Evolutionary conservation across 2,329 filamentous ascomycete species (phyloP).

Genomic region (Cercospora sp.): DNA sequence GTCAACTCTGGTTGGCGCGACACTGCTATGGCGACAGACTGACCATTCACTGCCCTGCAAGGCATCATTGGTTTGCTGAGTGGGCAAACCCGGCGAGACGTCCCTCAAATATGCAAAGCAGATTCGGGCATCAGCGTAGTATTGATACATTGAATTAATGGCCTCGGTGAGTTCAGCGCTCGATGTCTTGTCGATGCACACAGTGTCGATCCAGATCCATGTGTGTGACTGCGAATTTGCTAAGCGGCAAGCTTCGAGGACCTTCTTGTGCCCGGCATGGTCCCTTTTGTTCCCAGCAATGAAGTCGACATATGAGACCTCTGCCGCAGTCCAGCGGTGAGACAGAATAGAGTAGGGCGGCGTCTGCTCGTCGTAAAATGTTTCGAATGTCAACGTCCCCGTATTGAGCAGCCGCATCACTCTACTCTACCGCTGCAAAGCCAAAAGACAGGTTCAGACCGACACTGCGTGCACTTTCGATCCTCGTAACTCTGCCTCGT

Average conservation of each 20-base stretch:
- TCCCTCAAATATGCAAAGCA: slow-evolving; percentile 15
- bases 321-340: slow-evolving; percentile 28
- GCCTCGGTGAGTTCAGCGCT: slow-evolving; percentile 48
- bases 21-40: background rate
- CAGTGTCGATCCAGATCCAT: slow-evolving; percentile 22
- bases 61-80: background rate
- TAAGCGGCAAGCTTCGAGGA: slow-evolving; percentile 9
- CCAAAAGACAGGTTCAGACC: background rate
- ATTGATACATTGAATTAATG: slow-evolving; percentile 27
- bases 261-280: slow-evolving; percentile 16
- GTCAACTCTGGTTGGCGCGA: background rate
- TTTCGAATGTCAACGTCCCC: slow-evolving; percentile 23
- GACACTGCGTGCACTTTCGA: background rate
- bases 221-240: slow-evolving; percentile 25
- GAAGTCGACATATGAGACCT: slow-evolving; percentile 26
- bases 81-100: background rate
- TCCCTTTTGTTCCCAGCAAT: background rate
- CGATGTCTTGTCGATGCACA: slow-evolving; percentile 36
- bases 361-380: slow-evolving; percentile 22
- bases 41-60: slow-evolving; percentile 16
- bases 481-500: too few relatives aligned
- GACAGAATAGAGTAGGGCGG: slow-evolving; percentile 33
- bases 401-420: slow-evolving; percentile 31
- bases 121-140: slow-evolving; percentile 27
- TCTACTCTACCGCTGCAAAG: too few relatives aligned